These are phyloP conservation scores for Dianthus caryophyllus DNA, from an alignment of 148 eudicot species.

Conservation along the genomic window DNA sequence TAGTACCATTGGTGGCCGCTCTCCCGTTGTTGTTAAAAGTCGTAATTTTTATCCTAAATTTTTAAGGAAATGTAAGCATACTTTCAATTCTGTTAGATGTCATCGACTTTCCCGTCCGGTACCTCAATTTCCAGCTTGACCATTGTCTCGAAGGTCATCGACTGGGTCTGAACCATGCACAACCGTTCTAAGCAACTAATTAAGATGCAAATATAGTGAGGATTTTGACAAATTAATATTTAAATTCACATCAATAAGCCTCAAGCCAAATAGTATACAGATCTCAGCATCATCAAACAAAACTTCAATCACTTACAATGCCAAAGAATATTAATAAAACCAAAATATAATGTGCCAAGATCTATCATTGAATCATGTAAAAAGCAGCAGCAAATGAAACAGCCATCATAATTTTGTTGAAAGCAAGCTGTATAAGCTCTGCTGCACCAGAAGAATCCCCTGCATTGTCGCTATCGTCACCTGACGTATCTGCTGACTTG, in stretches of 20 bases:
- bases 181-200: too few species aligned
- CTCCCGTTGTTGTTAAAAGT: too few species aligned
- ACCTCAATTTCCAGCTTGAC: too few species aligned
- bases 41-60: too few species aligned
- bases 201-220: neutral
- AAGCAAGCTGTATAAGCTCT: conserved; percentile 21
- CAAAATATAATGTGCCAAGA: neutral
- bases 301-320: conserved; percentile 24
- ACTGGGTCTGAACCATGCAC: too few species aligned
- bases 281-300: conserved; percentile 22
- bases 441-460: conserved; percentile 32
- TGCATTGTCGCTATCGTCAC: conserved; percentile 16
- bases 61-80: too few species aligned
- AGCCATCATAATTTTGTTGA: conserved; percentile 22
- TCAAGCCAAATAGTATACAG: conserved; percentile 12
- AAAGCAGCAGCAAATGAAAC: conserved; percentile 21
- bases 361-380: conserved; percentile 25
- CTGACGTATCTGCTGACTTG: conserved; percentile 28
- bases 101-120: too few species aligned
- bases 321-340: conserved; percentile 9
- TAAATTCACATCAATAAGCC: conserved; percentile 19
- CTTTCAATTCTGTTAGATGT: too few species aligned
- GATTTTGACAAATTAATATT: conserved; percentile 13
- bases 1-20: too few species aligned
- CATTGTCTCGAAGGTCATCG: too few species aligned